Evolutionary conservation across 805 yeast genomes (phyloP), one percentile per base, ranked within the genome.

Genomic region (Kuraishia borneana): DNA sequence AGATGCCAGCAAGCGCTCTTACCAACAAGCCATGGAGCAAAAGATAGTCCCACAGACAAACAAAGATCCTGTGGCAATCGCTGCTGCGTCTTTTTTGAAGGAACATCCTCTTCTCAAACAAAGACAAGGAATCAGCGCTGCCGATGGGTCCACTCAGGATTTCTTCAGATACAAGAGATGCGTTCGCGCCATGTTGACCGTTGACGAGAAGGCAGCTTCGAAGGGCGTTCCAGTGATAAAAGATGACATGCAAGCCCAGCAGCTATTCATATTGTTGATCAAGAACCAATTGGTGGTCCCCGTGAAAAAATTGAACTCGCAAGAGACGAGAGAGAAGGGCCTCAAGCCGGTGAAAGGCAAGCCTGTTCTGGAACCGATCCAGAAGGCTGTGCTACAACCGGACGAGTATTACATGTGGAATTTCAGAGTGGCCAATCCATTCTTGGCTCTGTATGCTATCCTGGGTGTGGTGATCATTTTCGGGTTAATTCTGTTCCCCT

Each of bases 141-240:
- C 78, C 35, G 77, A 79, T 46, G 76, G 80, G 36, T 71, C 71
- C 41, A 76, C 75, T 32, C 69, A 73, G 23, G 95, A 84, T 39
- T 87, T 92, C 55, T 92, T 89, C 69, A 68, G 94, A 44, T 81
- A 67, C 54, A 89, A 89, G 56, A 72, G 98, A 47, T 80, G 84
- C 29, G 60, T 73, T 10, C 65, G 97, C 43, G 94, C 94, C 1
- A n/a, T n/a, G n/a, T 65, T 89, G 37, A 59, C 74, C 23, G 73
- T 85, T 36, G 79, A 72, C 2, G 88, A 79, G 30, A 44, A 53
- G 47, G 41, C 70, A 62, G 35, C 67, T 65, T 38, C 72, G 73
- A 35, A 60, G 48, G 30, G 33, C 9, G 33, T 53, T n/a, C 60
- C 61, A 2, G 65, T 82, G 18, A 50, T 63, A 8, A 48, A 50